These are phyloP conservation scores for Phytophthora hibernalis DNA, from an alignment of 352 stramenopile genomes.

Conservation along the genomic window DNA sequence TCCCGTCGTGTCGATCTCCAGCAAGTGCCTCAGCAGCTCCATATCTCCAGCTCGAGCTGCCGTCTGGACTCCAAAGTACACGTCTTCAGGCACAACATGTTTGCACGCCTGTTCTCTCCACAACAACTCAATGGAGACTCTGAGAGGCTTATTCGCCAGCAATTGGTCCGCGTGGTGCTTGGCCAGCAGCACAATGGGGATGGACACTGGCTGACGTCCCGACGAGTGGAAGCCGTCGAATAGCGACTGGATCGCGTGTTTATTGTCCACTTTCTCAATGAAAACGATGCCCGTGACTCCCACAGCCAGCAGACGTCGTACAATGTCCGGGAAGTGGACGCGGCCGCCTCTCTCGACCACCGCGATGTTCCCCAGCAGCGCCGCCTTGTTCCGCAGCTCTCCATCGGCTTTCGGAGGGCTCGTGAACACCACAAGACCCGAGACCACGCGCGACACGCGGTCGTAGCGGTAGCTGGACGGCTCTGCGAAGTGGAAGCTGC, in stretches of 20 bases:
- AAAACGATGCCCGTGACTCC: conserved; percentile 81
- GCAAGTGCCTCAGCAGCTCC: conserved; percentile 72
- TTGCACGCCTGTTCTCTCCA: conserved; percentile 73
- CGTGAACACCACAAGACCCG: conserved; percentile 60
- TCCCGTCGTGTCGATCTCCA: conserved; percentile 70
- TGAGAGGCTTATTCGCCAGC: conserved; percentile 54
- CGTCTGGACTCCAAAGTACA: conserved; percentile 77
- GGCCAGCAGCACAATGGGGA: conserved; percentile 82
- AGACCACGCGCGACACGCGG: conserved; percentile 59
- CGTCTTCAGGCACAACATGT: conserved; percentile 71
- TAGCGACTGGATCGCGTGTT: conserved; percentile 68
- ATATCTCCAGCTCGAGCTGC: conserved; percentile 79
- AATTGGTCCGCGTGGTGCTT: conserved; percentile 84
- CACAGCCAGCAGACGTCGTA: conserved; percentile 67
- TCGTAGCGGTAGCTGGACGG: conserved; percentile 86
- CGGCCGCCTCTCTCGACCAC: conserved; percentile 81
- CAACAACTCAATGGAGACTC: conserved; percentile 77
- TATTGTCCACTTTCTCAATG: conserved; percentile 69
- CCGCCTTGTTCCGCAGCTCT: conserved; percentile 66
- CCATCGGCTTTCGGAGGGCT: conserved; percentile 73
- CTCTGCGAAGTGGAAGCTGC: conserved; percentile 81
- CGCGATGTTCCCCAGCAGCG: conserved; percentile 71
- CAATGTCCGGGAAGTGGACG: conserved; percentile 88
- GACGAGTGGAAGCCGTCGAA: conserved; percentile 91
- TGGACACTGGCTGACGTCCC: conserved; percentile 69